phyloP scores from a whole-genome alignment of 1,284 basidiomycete species.

The Abortiporus biennis region DNA sequence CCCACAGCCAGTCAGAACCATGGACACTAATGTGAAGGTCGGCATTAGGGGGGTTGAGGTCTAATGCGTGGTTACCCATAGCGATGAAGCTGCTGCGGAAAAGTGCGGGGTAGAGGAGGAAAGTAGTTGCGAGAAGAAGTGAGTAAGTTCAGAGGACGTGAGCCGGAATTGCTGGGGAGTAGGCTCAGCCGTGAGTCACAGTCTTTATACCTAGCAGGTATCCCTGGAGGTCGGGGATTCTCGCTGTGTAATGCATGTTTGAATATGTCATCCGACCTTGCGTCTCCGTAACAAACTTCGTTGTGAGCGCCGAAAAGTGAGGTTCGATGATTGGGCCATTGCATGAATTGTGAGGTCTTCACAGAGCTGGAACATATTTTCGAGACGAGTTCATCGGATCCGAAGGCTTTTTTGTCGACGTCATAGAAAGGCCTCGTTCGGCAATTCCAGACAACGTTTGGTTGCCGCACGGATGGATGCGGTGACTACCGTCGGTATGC shows the following conservation, averaged over 20 bases:
- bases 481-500: too few relatives aligned
- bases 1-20: slow-evolving; percentile 44
- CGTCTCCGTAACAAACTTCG: not conserved
- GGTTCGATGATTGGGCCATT: not conserved
- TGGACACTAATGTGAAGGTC: slow-evolving; percentile 27
- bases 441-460: too few relatives aligned
- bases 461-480: too few relatives aligned
- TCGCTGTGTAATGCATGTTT: not conserved
- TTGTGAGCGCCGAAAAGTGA: not conserved
- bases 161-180: too few relatives aligned
- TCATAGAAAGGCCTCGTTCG: too few relatives aligned
- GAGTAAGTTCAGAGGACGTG: not conserved
- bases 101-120: not conserved
- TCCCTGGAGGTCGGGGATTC: not conserved
- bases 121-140: not conserved
- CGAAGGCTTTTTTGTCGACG: not conserved
- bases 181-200: too few relatives aligned
- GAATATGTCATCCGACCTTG: not conserved
- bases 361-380: not conserved
- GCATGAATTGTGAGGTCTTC: not conserved
- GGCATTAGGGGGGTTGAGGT: slow-evolving; percentile 25
- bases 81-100: not conserved
- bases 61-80: slow-evolving; percentile 18
- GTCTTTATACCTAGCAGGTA: not conserved
- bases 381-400: not conserved